Evolutionary conservation across 176 grass and related monocot genomes (phyloP).

Genomic region (Alopecurus myosuroides): DNA sequence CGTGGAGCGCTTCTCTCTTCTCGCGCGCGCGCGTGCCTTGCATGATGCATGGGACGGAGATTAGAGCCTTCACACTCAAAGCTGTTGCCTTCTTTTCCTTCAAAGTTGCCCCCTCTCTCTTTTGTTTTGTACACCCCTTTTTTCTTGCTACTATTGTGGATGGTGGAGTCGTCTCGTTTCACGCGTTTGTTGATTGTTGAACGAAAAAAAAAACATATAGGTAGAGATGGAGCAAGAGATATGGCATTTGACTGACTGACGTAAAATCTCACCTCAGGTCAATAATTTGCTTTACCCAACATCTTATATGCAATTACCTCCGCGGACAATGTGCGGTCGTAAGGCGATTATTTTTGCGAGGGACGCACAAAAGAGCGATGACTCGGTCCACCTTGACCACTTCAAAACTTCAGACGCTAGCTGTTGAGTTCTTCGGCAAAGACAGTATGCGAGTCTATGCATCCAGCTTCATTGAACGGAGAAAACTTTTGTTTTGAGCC

Average conservation of each 20-base stretch:
- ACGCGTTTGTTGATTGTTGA: neutral
- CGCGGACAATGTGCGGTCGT: neutral
- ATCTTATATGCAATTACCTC: neutral
- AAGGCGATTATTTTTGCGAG: too few relatives aligned
- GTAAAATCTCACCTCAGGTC: neutral
- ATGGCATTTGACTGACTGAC: neutral
- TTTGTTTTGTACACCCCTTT: neutral
- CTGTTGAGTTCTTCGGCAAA: neutral
- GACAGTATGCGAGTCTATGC: neutral
- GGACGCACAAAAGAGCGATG: neutral
- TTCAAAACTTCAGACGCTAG: neutral
- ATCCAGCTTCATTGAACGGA: neutral
- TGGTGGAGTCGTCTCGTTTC: neutral
- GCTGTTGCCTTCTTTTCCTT: constrained; percentile 32
- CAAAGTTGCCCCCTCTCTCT: neutral
- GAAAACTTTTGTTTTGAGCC: neutral
- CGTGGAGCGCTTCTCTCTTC: neutral
- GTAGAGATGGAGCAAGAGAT: too few relatives aligned
- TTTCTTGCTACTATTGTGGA: neutral
- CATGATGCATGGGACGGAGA: neutral
- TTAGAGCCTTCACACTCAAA: constrained; percentile 38
- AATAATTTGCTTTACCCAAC: neutral
- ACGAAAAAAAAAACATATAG: neutral
- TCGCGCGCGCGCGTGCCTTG: neutral
- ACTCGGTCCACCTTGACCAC: neutral